Percentiles rank a stretch among this genome's conserved stretches.
These are phyloP conservation scores for Hamamelis virginiana DNA, from an alignment of 164 flowering plant genomes.

Conservation along the genomic window DNA sequence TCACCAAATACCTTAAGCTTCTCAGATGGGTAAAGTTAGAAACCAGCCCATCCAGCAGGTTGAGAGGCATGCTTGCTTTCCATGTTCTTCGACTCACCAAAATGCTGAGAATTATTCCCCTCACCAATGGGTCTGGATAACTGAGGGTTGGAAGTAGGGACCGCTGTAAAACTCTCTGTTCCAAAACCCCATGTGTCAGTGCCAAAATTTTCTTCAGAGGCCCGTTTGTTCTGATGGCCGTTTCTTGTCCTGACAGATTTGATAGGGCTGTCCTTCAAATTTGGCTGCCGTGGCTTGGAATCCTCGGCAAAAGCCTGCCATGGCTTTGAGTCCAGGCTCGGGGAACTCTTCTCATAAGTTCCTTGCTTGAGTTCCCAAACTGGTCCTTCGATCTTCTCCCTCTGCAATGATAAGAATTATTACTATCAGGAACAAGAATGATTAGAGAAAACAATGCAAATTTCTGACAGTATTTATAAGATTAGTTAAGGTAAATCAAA, in stretches of 20 bases:
- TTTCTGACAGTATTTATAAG: background rate
- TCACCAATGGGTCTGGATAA: constrained; percentile 28
- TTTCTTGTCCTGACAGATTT: constrained; percentile 73
- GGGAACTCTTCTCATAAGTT: constrained; percentile 32
- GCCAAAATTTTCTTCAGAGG: constrained; percentile 30
- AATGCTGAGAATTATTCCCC: constrained; percentile 45
- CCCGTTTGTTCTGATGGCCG: constrained; percentile 43
- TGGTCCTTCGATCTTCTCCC: constrained; percentile 54
- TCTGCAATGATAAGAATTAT: constrained; percentile 28
- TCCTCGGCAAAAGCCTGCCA: constrained; percentile 70
- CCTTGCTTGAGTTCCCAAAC: constrained; percentile 61
- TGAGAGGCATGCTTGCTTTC: constrained; percentile 58
- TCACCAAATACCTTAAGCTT: background rate
- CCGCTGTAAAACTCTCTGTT: constrained; percentile 72
- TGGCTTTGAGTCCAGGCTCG: constrained; percentile 45
- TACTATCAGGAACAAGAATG: background rate
- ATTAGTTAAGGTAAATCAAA: too few species aligned
- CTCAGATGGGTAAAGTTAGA: constrained; percentile 30
- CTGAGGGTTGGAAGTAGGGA: constrained; percentile 47
- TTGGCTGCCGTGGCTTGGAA: constrained; percentile 30
- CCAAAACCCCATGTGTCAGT: constrained; percentile 76
- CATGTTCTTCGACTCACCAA: constrained; percentile 38
- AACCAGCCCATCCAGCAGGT: constrained; percentile 99
- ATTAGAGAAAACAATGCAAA: background rate
- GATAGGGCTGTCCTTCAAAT: constrained; percentile 20